Base-by-base conservation (phyloP, 306 rosid species). In the Fragaria vesca region DNA sequence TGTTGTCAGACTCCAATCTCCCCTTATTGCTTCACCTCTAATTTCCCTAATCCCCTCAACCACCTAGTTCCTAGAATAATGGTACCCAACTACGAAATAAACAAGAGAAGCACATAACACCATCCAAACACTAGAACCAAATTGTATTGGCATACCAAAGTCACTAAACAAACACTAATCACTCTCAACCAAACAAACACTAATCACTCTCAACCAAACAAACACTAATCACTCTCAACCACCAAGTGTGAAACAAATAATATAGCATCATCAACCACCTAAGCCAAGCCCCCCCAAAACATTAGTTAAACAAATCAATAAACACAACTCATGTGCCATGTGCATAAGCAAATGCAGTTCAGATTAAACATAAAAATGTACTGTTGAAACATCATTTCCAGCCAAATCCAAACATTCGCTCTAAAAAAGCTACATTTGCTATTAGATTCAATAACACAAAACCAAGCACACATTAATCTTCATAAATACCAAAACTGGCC, bases 401-500 rank as follows among this genome's bases (percentile, higher is more conserved):
- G 43, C 43, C 21, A 63, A 15, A 63, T 16, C 21, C 3, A 63
- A 63, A 30, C 42, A 34, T 36, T 8, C 68, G 0, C 40, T 62
- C 11, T 30, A 12, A 61, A 12, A 28, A 5, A 1, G 47, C 28
- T 66, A 36, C 71, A 66, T 34, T 63, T 18, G 46, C 69, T n/a
- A 65, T 66, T 34, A 2, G 46, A 65, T 65, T 18, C 28, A 66
- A 38, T 38, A 15, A 32, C 16, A 63, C 69, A 16, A 63, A 32
- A 2, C 12, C 43, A 9, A 32, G 34, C 45, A 32, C 4, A 26
- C 6, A 17, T 12, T 42, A 76, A 60, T 5, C 32, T 58, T 69
- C 17, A 55, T 43, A 17, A 32, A 82, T 16, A 66, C 61, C 85
- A 85, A 87, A 82, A 83, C 80, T 83, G 86, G 72, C 73, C 72